Evolutionary conservation across 2,329 filamentous ascomycete species (phyloP).

Genomic region (Exophiala viscosa): DNA sequence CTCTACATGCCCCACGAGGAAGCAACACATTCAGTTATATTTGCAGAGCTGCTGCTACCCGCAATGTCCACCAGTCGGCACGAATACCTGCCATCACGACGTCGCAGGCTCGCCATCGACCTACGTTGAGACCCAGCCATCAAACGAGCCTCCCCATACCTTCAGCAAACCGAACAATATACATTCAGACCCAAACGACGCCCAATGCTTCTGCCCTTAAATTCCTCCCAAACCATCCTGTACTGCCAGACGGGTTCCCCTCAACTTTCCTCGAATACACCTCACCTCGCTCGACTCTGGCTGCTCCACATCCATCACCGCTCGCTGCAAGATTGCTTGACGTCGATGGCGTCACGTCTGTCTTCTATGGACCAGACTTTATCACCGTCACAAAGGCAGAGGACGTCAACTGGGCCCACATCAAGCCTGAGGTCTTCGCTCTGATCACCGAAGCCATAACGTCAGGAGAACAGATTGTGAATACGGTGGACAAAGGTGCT

Average conservation of each 20-base stretch:
- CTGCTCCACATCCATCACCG: slow-evolving; percentile 84
- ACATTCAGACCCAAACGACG: slow-evolving; percentile 94
- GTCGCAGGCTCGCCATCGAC: slow-evolving; percentile 45
- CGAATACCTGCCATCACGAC: slow-evolving; percentile 47
- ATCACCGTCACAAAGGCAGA: slow-evolving; percentile 92
- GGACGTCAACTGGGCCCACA: slow-evolving; percentile 87
- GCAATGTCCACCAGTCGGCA: slow-evolving; percentile 36
- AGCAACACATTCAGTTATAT: slow-evolving; percentile 3
- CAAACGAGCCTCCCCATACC: slow-evolving; percentile 34
- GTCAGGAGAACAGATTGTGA: slow-evolving; percentile 76
- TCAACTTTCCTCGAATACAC: slow-evolving; percentile 89
- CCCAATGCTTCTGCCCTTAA: slow-evolving; percentile 94
- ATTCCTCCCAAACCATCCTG: slow-evolving; percentile 84
- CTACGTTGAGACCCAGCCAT: slow-evolving; percentile 42
- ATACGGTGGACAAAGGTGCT: slow-evolving; percentile 59
- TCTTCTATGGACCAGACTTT: slow-evolving; percentile 93
- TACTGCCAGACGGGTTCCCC: slow-evolving; percentile 70
- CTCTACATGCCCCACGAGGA: neutral
- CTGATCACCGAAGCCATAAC: slow-evolving; percentile 91
- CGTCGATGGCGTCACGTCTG: slow-evolving; percentile 87
- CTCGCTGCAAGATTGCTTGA: slow-evolving; percentile 87
- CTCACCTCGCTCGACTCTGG: slow-evolving; percentile 78
- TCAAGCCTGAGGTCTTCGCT: slow-evolving; percentile 92
- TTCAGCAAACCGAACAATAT: slow-evolving; percentile 67
- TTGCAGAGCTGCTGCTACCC: slow-evolving; percentile 7